Evolutionary conservation across 768 basidiomycete genomes (phyloP).

Genomic region (Lentinula guzmanii): DNA sequence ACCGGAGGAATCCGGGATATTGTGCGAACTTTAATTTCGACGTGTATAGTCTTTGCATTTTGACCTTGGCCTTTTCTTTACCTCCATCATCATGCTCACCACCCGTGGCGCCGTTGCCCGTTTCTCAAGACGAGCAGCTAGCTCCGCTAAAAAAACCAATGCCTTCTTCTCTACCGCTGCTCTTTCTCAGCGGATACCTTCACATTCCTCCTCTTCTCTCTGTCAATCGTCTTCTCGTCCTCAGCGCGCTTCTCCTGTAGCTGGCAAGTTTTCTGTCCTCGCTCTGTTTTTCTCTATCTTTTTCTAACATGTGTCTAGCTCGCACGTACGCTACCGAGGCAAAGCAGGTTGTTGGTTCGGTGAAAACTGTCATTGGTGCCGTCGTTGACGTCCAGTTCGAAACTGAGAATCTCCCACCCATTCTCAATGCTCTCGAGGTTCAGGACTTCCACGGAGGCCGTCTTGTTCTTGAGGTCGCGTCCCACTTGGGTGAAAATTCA

Average conservation of each 20-base stretch:
- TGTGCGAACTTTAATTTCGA: constrained; percentile 44
- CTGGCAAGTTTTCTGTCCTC: constrained; percentile 39
- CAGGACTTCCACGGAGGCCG: constrained; percentile 91
- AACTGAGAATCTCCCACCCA: constrained; percentile 89
- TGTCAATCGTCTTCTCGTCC: constrained; percentile 44
- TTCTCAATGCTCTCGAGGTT: constrained; percentile 98
- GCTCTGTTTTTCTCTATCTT: constrained; percentile 11
- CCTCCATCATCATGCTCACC: constrained; percentile 66
- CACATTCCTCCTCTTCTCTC: constrained; percentile 24
- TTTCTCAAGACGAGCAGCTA: constrained; percentile 79
- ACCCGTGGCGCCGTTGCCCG: constrained; percentile 82
- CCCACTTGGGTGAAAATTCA: constrained; percentile 98
- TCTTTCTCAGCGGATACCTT: constrained; percentile 48
- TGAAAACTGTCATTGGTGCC: constrained; percentile 99
- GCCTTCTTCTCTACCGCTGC: constrained; percentile 78
- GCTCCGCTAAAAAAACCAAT: constrained; percentile 66
- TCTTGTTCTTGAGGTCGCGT: constrained; percentile 98
- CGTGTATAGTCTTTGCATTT: constrained; percentile 22
- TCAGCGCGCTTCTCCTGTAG: constrained; percentile 39
- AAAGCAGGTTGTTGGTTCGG: constrained; percentile 63
- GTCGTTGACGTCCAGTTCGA: constrained; percentile 99
- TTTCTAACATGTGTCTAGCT: constrained; percentile 30
- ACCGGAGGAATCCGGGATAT: constrained; percentile 16
- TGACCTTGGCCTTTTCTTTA: constrained; percentile 10
- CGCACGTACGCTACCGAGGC: constrained; percentile 93